phyloP scores from a whole-genome alignment of 2,329 filamentous ascomycete genomes.

The Lecanicillium sp. region DNA sequence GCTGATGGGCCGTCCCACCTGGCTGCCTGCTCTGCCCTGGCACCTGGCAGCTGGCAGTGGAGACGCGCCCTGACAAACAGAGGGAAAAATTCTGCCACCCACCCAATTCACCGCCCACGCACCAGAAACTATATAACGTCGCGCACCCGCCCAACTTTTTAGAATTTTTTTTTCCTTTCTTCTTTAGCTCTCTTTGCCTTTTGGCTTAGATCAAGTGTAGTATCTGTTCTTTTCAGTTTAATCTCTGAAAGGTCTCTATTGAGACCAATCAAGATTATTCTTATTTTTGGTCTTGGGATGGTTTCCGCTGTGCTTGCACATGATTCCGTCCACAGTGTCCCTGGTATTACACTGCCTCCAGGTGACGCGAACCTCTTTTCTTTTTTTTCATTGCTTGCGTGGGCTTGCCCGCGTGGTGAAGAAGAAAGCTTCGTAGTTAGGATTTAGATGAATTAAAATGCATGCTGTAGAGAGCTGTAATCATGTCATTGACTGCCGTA shows the following conservation, averaged over 20 bases:
- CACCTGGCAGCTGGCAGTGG: no score
- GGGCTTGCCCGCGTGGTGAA: slow-evolving; percentile 29
- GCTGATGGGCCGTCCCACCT: no score
- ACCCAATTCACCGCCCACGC: slow-evolving; percentile 12
- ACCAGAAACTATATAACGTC: slow-evolving; percentile 18
- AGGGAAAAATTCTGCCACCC: slow-evolving; percentile 12
- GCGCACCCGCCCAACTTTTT: slow-evolving; percentile 12
- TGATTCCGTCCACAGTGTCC: slow-evolving; percentile 32
- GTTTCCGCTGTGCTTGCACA: slow-evolving; percentile 35
- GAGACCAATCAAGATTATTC: slow-evolving; percentile 72
- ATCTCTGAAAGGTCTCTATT: slow-evolving; percentile 80
- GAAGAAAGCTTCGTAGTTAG: slow-evolving; percentile 19
- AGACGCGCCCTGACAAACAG: no score
- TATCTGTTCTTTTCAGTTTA: slow-evolving; percentile 98
- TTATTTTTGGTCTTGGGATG: slow-evolving; percentile 43
- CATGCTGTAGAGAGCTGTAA: no score
- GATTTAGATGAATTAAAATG: no score
- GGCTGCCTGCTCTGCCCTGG: no score
- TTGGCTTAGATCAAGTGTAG: slow-evolving; percentile 89
- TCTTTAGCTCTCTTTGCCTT: slow-evolving; percentile 40
- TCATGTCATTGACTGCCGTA: no score
- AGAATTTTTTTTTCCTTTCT: slow-evolving; percentile 20
- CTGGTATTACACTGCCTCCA: slow-evolving; percentile 39
- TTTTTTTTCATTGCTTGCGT: slow-evolving; percentile 31
- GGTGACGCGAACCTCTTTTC: slow-evolving; percentile 29